A percentile compares a stretch with the other conserved stretches of the same genome.
Evolutionary conservation across 108 stramenopile genomes (phyloP).

Genomic region (Nannochloropsis gaditana): DNA sequence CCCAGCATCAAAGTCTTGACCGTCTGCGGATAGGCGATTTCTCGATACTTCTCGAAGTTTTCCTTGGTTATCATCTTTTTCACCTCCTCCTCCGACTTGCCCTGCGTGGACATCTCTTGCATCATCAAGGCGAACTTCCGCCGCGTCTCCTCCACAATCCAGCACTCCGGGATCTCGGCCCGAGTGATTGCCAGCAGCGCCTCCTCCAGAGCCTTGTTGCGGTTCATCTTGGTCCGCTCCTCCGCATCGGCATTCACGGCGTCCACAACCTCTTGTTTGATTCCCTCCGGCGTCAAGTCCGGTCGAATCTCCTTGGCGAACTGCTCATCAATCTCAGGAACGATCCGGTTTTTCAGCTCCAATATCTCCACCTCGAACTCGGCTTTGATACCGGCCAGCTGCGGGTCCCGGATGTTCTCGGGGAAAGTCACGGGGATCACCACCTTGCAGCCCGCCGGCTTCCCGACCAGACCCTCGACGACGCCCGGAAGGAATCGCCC

Average conservation of each 20-base stretch:
- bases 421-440: constrained; percentile 33
- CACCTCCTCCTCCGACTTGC: constrained; percentile 79
- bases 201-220: constrained; percentile 62
- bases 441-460: constrained; percentile 24
- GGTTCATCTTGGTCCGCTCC: constrained; percentile 62
- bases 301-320: constrained; percentile 72
- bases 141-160: constrained; percentile 78
- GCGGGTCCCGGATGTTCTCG: constrained; percentile 23
- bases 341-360: constrained; percentile 52
- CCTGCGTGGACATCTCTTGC: constrained; percentile 78
- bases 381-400: constrained; percentile 67
- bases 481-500: constrained; percentile 38
- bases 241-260: constrained; percentile 80
- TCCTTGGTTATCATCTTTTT: constrained; percentile 79
- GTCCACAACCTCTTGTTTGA: constrained; percentile 70
- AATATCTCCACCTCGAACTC: constrained; percentile 77
- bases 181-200: constrained; percentile 66
- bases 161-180: constrained; percentile 78
- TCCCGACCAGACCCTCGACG: constrained; percentile 38
- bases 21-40: constrained; percentile 54
- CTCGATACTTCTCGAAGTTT: constrained; percentile 88
- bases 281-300: constrained; percentile 67
- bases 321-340: constrained; percentile 80
- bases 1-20: constrained; percentile 17
- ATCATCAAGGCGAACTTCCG: constrained; percentile 93